Base-by-base conservation (phyloP, 169 alveolate species). In the Plasmodium cynomolgi region DNA sequence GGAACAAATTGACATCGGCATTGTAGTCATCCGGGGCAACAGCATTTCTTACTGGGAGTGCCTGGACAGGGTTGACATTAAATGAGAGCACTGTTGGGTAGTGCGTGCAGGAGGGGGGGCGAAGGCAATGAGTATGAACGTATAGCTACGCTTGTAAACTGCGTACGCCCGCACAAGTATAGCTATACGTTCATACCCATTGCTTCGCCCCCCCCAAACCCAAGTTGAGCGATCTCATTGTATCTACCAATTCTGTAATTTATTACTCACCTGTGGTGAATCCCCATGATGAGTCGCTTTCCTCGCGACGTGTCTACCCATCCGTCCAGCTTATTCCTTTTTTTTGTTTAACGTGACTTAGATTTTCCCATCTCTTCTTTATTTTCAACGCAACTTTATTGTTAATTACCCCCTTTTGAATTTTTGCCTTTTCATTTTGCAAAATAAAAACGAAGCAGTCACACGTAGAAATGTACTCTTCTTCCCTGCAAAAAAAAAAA, bases 11-110 rank as follows among this genome's bases (percentile, higher is more conserved):
- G 99, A 98, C 41, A 96, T 99, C 31, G 99, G 99, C 13, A 98
- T 99, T 91, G 98, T 98, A 37, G 99, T 99, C 72, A 97, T 99
- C 62, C 96, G 99, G 56, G 99, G 99, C 44, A 99, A 99, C 96
- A 97, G 99, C 74, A 98, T 99, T 47, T 94, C 98, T 80, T 97
- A 97, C 97, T 99, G 99, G 99, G 99, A 99, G 94, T 98, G 99
- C 97, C 97, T 99, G 39, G 99, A 99, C 97, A 98, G 98, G 93
- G 99, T 99, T 54, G 92, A 95, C 90, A 97, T 96, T 31, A 93
- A 94, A 83, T 95, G 56, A 95, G 26, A 3, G 62, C 62, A 50
- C 23, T 73, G 41, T 80, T 26, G 26, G 85, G 81, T 15, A 50
- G 58, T 7, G 90, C 86, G 62, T 62, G 39, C 11, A 15, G 39